Base-by-base conservation (phyloP, 1,284 basidiomycete genomes). In the Sporisorium sorghi region DNA sequence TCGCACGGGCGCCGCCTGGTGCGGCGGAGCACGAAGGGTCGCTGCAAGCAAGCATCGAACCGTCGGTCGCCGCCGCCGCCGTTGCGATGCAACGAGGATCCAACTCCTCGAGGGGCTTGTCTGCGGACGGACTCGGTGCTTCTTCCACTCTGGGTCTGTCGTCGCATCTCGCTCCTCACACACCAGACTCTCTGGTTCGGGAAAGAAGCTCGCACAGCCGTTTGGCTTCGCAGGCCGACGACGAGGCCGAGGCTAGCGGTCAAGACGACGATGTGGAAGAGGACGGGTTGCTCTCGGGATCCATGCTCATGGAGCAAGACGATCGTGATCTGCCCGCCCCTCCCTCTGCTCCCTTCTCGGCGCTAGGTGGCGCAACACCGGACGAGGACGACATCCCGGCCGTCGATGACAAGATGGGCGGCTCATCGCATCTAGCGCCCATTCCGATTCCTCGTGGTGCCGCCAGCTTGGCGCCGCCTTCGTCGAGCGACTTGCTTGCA, bases 311-410 rank as follows among this genome's bases (percentile, higher is more conserved):
- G 30, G 71, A 73, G 28, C 52, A 52, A 35, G 72, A 74, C 32
- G 72, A 74, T 33, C 62, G 66, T 24, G 72, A 74, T 8, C 49
- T 65, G 28, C 62, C 78, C 4, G 72, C 69, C 37, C 73, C 77
- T 5, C 14, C 53, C 3, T 76, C 77, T 10, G 58, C 61, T 3
- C 17, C 63, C 26, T 78, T 73, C 24, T 72, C 72, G 14, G 71
- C 77, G 9, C 48, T 61, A 30, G 71, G 50, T 21, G 65, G 44
- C 9, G 37, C 47, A 8, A 66, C 62, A 35, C 69, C 73, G 5
- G 73, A 68, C 35, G 78, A 77, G 39, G 78, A 79, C 47, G 78
- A 79, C 50, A 79, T 79, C 23, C 78, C 77, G 17, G 77, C 68
- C 9, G 63, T 79, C 30, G 78, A 80, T 37, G 58, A 64, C 58